Evolutionary conservation across 768 basidiomycete genomes (phyloP).

Genomic region (Suillus cothurnatus): DNA sequence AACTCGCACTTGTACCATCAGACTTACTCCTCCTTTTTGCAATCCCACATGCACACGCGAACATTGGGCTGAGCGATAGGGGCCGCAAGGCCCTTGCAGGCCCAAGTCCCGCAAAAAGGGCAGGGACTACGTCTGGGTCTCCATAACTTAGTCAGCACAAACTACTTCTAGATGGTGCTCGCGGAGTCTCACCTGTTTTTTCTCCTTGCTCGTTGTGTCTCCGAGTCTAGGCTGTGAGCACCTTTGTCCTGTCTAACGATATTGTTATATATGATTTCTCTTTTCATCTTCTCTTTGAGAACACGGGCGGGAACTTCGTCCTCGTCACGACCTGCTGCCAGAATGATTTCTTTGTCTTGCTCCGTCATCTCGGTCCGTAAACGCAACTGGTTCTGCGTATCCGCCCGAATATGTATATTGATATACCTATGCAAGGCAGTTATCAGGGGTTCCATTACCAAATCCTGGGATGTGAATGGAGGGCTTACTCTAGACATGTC

Average conservation of each 20-base stretch:
- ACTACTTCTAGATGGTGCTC: neutral
- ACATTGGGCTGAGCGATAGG: neutral
- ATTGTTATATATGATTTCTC: neutral
- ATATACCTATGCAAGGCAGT: neutral
- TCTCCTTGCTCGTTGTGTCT: neutral
- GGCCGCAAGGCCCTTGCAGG: neutral
- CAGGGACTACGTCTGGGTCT: neutral
- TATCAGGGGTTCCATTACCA: neutral
- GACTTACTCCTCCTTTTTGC: neutral
- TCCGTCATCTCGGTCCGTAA: constrained; percentile 21
- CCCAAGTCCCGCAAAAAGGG: neutral
- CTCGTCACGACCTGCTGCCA: neutral
- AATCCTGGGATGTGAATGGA: neutral
- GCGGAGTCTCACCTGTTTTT: neutral
- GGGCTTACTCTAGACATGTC: neutral
- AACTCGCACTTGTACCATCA: neutral
- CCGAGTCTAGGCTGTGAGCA: neutral
- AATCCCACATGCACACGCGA: neutral
- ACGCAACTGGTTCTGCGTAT: constrained; percentile 20
- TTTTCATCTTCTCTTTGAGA: neutral
- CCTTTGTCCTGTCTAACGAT: neutral
- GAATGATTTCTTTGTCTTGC: constrained; percentile 15
- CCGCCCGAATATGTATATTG: constrained; percentile 18
- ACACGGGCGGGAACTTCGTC: neutral
- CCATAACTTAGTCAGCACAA: neutral